Percentiles rank a stretch among this genome's conserved stretches.
Evolutionary conservation across 441 rosid species (phyloP).

Genomic region (Rhodomyrtus psidioides): DNA sequence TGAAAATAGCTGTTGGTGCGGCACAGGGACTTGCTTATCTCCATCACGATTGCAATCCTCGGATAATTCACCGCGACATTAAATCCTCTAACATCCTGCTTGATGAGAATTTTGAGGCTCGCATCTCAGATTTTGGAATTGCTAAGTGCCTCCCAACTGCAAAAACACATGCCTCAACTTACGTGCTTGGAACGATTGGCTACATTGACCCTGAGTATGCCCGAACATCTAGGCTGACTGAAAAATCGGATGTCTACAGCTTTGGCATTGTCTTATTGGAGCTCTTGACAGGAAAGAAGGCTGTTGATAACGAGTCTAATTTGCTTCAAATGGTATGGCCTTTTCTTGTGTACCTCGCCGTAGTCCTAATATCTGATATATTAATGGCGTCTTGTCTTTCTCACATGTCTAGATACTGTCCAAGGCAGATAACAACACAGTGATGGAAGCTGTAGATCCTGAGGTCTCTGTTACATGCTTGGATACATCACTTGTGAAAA

Average conservation of each 20-base stretch:
- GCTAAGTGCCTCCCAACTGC: slow-evolving; percentile 75
- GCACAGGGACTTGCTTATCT: slow-evolving; percentile 96
- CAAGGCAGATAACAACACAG: slow-evolving; percentile 32
- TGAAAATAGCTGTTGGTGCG: slow-evolving; percentile 82
- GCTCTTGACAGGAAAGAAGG: slow-evolving; percentile 90
- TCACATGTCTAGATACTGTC: slow-evolving; percentile 41
- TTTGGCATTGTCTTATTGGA: slow-evolving; percentile 91
- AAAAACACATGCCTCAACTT: slow-evolving; percentile 78
- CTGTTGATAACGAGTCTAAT: slow-evolving; percentile 85
- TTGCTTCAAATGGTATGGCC: slow-evolving; percentile 64
- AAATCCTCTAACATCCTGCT: slow-evolving; percentile 87
- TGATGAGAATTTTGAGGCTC: slow-evolving; percentile 82
- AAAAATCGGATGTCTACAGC: slow-evolving; percentile 92
- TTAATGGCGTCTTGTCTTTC: neutral
- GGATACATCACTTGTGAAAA: slow-evolving; percentile 48
- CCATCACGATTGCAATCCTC: slow-evolving; percentile 90
- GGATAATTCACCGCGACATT: slow-evolving; percentile 82
- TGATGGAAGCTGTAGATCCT: slow-evolving; percentile 84
- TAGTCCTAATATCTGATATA: neutral
- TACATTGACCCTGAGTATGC: slow-evolving; percentile 98
- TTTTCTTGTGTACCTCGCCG: neutral
- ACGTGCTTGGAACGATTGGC: slow-evolving; percentile 84
- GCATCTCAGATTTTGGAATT: slow-evolving; percentile 83
- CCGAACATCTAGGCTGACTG: slow-evolving; percentile 70
- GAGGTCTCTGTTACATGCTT: slow-evolving; percentile 81